phyloP scores from a whole-genome alignment of 2,329 filamentous ascomycete species.

The Fragosphaeria purpurea region DNA sequence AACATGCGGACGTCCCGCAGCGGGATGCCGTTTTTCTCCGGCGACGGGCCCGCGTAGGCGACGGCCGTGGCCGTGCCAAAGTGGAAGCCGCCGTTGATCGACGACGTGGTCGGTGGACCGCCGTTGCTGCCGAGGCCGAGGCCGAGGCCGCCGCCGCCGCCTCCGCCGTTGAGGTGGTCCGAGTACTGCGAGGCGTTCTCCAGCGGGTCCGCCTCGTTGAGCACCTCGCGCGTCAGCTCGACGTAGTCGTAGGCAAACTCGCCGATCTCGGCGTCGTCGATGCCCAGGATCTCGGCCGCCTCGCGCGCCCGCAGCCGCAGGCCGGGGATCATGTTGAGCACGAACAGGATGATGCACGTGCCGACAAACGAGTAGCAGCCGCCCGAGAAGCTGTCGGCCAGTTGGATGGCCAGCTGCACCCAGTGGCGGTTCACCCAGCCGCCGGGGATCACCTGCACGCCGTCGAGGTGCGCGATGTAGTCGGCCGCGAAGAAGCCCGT shows the following conservation, averaged over 20 bases:
- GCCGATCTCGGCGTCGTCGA: conserved; percentile 67
- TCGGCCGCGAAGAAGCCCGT: conserved; percentile 70
- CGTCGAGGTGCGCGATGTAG: conserved; percentile 66
- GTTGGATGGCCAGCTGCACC: conserved; percentile 60
- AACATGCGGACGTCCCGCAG: conserved; percentile 36
- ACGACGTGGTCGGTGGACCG: conserved; percentile 19
- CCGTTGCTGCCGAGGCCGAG: conserved; percentile 1
- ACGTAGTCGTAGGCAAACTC: conserved; percentile 82
- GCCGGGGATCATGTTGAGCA: conserved; percentile 61
- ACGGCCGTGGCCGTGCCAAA: background rate
- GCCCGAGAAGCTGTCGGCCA: conserved; percentile 56
- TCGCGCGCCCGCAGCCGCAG: conserved; percentile 57
- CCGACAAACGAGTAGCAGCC: conserved; percentile 58
- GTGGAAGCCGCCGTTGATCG: conserved; percentile 9
- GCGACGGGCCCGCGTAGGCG: background rate
- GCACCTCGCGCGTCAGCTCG: conserved; percentile 40
- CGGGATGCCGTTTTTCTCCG: conserved; percentile 37
- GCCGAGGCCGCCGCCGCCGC: background rate
- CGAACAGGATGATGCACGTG: conserved; percentile 58
- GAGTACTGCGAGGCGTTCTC: conserved; percentile 20
- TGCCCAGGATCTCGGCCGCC: conserved; percentile 59
- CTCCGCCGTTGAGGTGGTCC: conserved; percentile 6
- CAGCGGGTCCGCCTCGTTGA: conserved; percentile 13
- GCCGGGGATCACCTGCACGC: conserved; percentile 45
- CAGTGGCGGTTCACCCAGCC: conserved; percentile 65